Base-by-base conservation (phyloP, 805 yeast species). In the Hanseniaspora singularis region DNA sequence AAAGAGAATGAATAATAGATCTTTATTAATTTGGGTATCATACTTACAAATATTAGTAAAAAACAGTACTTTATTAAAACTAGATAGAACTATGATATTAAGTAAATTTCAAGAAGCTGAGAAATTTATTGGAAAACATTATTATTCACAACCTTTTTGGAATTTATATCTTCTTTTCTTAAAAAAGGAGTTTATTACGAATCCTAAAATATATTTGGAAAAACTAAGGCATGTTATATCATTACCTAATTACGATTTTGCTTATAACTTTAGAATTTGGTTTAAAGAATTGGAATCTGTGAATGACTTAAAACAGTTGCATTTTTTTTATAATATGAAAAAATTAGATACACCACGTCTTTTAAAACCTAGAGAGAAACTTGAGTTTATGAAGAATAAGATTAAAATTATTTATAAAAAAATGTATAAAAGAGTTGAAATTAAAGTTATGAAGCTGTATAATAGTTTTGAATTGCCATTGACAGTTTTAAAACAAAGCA, bases 141-240 rank as follows among this genome's bases (percentile, higher is more conserved):
- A 54, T 38, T 54, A 52, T 45, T 54, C 61, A 45, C 63, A 63
- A 14, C 64, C 59, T 33, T 63, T 62, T 52, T 63, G 66, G 66
- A 56, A 55, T 24, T 24, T 63, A 37, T 63, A 63, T 40, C 44
- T 63, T 24, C 51, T 57, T 10, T 64, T 59, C 5, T 38, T 46
- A 28, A 49, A 50, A 38, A 52, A 63, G 31, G 54, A 60, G 36
- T 40, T 26, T 18, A 23, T 33, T 23, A 27, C 28, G 19, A 49
- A 36, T 10, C 46, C 55, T 0, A 52, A 50, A 8, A 50, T 46
- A 31, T 62, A 59, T 47, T 49, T 56, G n/a, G 51, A 52, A 18
- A 50, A 57, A 4, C 52, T 63, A 12, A 53, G 65, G 33, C 56
- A 61, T 33, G 46, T 60, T 2, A 33, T 63, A n/a, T 64, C 58